A percentile compares a stretch with the other conserved stretches of the same genome.
Evolutionary conservation across 2,329 filamentous ascomycete species (phyloP).

Genomic region (Aureobasidium zeae): DNA sequence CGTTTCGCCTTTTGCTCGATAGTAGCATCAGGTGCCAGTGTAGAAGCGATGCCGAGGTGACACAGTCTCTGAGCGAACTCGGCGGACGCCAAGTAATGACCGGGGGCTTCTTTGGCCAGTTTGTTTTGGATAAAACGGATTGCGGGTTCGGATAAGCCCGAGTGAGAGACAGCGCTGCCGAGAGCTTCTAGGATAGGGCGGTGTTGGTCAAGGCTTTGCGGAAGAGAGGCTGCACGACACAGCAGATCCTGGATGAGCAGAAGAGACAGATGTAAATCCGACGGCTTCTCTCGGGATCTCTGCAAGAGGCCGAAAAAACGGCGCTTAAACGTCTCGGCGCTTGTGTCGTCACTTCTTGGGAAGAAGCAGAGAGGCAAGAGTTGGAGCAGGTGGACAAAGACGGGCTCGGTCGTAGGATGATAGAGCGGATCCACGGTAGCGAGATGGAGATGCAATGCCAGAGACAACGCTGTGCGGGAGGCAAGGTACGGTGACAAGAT

Average conservation of each 20-base stretch:
- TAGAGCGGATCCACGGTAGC: neutral
- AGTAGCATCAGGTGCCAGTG: too few species aligned
- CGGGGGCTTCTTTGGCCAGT: neutral
- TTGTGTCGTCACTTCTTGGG: neutral
- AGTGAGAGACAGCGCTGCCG: neutral
- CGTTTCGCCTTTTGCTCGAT: neutral
- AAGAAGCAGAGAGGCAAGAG: slow-evolving; percentile 3
- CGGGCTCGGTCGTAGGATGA: slow-evolving; percentile 1
- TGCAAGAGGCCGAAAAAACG: neutral
- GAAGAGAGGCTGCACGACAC: neutral
- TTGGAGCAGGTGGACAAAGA: neutral
- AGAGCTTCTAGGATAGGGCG: neutral
- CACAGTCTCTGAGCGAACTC: neutral
- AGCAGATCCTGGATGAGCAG: slow-evolving; percentile 6
- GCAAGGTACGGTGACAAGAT: neutral
- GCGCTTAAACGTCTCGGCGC: neutral
- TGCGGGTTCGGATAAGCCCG: neutral
- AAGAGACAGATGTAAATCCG: neutral
- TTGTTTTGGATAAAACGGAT: neutral
- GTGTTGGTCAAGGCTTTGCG: neutral
- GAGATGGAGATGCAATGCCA: slow-evolving; percentile 1
- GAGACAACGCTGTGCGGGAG: neutral
- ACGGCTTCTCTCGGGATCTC: neutral
- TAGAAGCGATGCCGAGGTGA: neutral
- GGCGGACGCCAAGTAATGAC: neutral